Evolutionary conservation across 1,284 basidiomycete species (phyloP).

Genomic region (Cutaneotrichosporon dermatis): DNA sequence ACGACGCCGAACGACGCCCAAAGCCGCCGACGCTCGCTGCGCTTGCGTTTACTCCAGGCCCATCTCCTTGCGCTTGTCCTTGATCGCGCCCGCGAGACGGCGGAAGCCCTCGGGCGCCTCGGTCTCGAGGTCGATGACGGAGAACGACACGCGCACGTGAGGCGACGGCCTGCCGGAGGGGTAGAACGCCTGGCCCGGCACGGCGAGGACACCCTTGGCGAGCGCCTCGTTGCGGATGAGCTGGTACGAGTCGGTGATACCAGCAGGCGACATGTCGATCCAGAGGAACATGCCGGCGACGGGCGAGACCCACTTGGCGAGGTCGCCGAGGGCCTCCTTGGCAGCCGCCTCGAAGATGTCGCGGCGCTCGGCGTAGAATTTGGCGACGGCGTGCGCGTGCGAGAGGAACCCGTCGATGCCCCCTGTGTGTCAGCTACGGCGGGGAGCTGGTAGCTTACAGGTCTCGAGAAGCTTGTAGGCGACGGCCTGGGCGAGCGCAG

Average conservation of each 20-base stretch:
- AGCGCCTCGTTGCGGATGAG: conserved; percentile 74
- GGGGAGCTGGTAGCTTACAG: conserved; percentile 50
- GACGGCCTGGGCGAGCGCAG: conserved; percentile 73
- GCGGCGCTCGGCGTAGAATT: conserved; percentile 73
- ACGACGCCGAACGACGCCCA: too few relatives aligned
- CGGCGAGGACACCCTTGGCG: conserved; percentile 75
- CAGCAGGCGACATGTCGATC: conserved; percentile 53
- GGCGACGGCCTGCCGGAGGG: conserved; percentile 57
- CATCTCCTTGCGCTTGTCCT: conserved; percentile 37
- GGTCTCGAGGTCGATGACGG: conserved; percentile 62
- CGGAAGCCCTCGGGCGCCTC: conserved; percentile 68
- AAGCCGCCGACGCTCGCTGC: too few relatives aligned
- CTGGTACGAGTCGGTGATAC: conserved; percentile 61
- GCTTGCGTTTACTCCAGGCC: conserved; percentile 12
- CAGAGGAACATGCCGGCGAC: conserved; percentile 90
- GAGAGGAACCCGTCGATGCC: conserved; percentile 69
- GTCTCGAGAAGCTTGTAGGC: conserved; percentile 63
- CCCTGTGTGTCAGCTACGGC: conserved; percentile 33
- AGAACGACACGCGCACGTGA: conserved; percentile 74
- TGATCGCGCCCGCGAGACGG: conserved; percentile 62
- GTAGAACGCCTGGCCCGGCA: conserved; percentile 72
- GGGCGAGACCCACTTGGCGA: conserved; percentile 78
- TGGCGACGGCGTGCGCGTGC: conserved; percentile 67
- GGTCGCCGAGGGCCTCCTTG: conserved; percentile 64
- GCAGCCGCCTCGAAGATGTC: conserved; percentile 74